phyloP scores from a whole-genome alignment of 2,329 filamentous ascomycete genomes.

The Arthrinium puccinioides region DNA sequence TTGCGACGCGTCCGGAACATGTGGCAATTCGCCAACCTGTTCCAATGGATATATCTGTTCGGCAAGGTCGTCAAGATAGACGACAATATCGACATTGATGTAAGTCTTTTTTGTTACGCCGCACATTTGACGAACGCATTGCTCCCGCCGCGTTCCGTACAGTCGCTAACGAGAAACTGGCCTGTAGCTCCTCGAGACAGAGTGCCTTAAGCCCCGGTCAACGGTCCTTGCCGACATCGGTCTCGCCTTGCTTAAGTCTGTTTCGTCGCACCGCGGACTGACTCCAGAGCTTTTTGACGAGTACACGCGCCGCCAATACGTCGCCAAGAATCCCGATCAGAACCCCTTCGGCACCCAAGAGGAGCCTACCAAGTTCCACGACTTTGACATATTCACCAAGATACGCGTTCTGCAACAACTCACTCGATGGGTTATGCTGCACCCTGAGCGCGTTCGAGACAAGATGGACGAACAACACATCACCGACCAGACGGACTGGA shows the following conservation, averaged over 20 bases:
- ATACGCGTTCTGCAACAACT: conserved; percentile 79
- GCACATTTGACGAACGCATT: neutral
- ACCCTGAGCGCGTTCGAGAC: conserved; percentile 79
- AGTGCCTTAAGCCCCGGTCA: conserved; percentile 77
- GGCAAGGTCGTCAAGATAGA: conserved; percentile 85
- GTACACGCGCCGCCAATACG: conserved; percentile 82
- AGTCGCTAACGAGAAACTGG: neutral
- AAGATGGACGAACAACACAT: conserved; percentile 80
- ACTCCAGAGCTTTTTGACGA: conserved; percentile 87
- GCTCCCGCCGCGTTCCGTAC: neutral
- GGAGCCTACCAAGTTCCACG: conserved; percentile 62
- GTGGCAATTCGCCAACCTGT: conserved; percentile 93
- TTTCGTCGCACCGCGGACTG: conserved; percentile 87
- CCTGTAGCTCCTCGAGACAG: conserved; percentile 72
- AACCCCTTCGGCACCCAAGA: conserved; percentile 86
- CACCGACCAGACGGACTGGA: conserved; percentile 71
- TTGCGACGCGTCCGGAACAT: conserved; percentile 72
- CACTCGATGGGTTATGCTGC: conserved; percentile 81
- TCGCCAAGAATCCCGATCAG: conserved; percentile 66
- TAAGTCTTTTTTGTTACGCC: conserved; percentile 32
- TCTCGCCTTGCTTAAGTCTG: conserved; percentile 79
- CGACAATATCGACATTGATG: conserved; percentile 83
- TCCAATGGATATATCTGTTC: conserved; percentile 90
- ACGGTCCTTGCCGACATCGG: conserved; percentile 73
- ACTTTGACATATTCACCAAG: conserved; percentile 79